Base-by-base conservation (phyloP, 2,329 filamentous ascomycete species). In the Ceratocystis diversiconidia region DNA sequence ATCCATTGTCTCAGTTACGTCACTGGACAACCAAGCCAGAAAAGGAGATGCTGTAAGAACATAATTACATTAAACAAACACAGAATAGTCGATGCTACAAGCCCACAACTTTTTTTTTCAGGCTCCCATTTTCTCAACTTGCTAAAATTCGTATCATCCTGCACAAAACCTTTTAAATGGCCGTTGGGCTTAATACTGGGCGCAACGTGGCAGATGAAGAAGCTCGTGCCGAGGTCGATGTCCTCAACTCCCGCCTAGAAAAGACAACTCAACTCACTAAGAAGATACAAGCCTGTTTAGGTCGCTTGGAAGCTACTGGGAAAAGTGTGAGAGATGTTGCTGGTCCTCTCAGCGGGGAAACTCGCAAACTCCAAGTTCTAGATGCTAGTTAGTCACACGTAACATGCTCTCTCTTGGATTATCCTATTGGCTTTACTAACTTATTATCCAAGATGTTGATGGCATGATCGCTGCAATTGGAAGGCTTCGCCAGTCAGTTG, bases 231-330 rank as follows among this genome's bases (percentile, higher is more conserved):
- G 85, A 88, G 73, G 85, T 88, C 65, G 85, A 88, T 70, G 85
- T 88, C 36, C 78, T 88, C 61, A 87, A 86, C 70, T 87, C 85
- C 64, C 80, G 85, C 48, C 84, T 97, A 68, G 90, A 95, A 71
- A 97, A 96, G 81, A 95, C 95, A 70, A 88, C 91, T 68, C 85
- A 90, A 72, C 82, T 97, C 73, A 96, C 91, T 41, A 96, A 94
- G 79, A 96, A 95, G 79, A 96, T 99, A 65, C 89, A 95, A 75
- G 87, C 89, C 32, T 95, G 90, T 63, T 81, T 96, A 70, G 83
- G 85, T 46, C 84, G 92, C 65, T 80, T 99, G 43, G 91, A 97
- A 71, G 85, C 87, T 46, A 95, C 90, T 64, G 94, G 92, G 19
- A 90, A 91, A 76, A 92, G 88, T 68, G 91, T 97, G 22, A 87